Conservation (phyloP, 441 rosid genomes). For the Euphorbia schlechtendalii region DNA sequence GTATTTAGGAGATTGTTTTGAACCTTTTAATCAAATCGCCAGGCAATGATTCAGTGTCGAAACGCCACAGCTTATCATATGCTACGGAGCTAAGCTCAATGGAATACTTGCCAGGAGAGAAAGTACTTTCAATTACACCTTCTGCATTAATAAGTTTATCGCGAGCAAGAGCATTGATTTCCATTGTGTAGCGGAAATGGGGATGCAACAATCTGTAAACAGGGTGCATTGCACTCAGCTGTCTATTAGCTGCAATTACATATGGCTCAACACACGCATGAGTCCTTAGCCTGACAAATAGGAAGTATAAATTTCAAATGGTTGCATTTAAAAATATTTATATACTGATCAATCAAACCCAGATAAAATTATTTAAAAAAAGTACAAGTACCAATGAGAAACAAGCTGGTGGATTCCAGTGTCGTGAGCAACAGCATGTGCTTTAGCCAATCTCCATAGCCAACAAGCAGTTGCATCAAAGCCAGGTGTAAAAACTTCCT, state of each 20-base stretch:
- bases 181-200: conserved; percentile 76
- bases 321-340: too few relatives aligned
- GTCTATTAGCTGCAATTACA: conserved; percentile 59
- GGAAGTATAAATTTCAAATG: too few relatives aligned
- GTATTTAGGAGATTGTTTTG: conserved; percentile 48
- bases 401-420: conserved; percentile 70
- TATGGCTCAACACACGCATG: conserved; percentile 66
- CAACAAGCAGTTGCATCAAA: conserved; percentile 43
- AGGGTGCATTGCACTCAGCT: conserved; percentile 70
- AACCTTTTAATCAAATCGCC: conserved; percentile 48
- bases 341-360: too few relatives aligned
- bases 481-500: conserved; percentile 36
- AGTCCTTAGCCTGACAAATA: conserved; percentile 75
- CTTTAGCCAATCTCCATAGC: too few relatives aligned
- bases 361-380: too few relatives aligned
- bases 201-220: conserved; percentile 52
- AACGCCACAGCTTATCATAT: conserved; percentile 57
- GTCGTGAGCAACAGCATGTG: conserved; percentile 65
- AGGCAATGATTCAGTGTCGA: too few relatives aligned
- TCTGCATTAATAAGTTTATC: conserved; percentile 39
- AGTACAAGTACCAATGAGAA: conserved; percentile 64
- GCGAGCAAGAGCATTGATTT: conserved; percentile 69
- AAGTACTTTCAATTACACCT: conserved; percentile 53
- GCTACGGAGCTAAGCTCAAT: conserved; percentile 45
- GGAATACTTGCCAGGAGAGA: conserved; percentile 45